Evolutionary conservation across 345 rosid species (phyloP).

Genomic region (Bruguiera parviflora): DNA sequence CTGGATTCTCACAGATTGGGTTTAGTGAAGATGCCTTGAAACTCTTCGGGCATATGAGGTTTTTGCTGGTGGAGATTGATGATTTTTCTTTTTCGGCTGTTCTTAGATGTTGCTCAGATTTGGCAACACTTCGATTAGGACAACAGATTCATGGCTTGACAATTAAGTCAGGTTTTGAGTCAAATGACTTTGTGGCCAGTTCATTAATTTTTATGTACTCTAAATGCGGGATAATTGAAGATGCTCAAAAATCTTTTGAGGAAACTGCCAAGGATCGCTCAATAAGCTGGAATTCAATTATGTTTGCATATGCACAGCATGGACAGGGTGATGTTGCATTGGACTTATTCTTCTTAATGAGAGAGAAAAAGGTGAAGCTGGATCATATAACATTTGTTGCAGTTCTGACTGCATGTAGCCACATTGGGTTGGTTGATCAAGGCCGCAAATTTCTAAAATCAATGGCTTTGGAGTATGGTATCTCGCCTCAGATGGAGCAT

Average conservation of each 20-base stretch:
- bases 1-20: constrained; percentile 60
- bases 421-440: constrained; percentile 55
- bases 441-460: constrained; percentile 49
- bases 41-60: constrained; percentile 48
- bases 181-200: constrained; percentile 69
- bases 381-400: constrained; percentile 78
- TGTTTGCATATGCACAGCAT: constrained; percentile 77
- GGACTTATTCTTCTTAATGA: constrained; percentile 58
- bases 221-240: constrained; percentile 63
- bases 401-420: constrained; percentile 73
- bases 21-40: constrained; percentile 53
- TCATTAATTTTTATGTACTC: constrained; percentile 74
- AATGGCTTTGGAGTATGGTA: constrained; percentile 55
- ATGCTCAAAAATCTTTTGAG: constrained; percentile 55
- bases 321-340: constrained; percentile 56
- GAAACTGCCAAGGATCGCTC: constrained; percentile 48
- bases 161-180: constrained; percentile 49
- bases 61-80: constrained; percentile 45
- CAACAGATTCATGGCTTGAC: constrained; percentile 60
- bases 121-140: constrained; percentile 66
- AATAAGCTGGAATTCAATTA: constrained; percentile 66
- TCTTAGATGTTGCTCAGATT: constrained; percentile 70
- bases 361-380: constrained; percentile 41
- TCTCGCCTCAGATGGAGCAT: constrained; percentile 69
- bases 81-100: constrained; percentile 70